Conservation (phyloP, 371 early-diverging fungal species). For the Dichotomocladium elegans region DNA sequence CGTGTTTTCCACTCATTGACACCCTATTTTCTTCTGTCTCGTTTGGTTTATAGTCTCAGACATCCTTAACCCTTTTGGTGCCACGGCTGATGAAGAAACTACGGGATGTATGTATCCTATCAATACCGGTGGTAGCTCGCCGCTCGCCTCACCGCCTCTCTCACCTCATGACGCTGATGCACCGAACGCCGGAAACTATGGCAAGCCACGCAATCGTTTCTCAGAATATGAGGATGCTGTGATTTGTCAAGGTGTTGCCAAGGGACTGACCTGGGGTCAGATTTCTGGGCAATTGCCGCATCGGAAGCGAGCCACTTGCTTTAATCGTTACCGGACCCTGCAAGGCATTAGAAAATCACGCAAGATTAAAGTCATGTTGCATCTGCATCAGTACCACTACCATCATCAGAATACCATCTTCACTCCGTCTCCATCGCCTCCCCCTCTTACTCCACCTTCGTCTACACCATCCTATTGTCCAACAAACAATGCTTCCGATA, state of each 20-base stretch:
- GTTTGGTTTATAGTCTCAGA: too few species aligned
- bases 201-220: slow-evolving; percentile 44
- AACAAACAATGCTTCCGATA: too few species aligned
- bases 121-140: too few species aligned
- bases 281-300: slow-evolving; percentile 38
- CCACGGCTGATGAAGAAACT: too few species aligned
- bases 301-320: slow-evolving; percentile 48
- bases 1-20: too few species aligned
- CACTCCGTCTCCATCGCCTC: slow-evolving; percentile 1
- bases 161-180: too few species aligned
- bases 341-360: slow-evolving; percentile 47
- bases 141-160: too few species aligned
- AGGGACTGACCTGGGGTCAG: slow-evolving; percentile 43
- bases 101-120: too few species aligned
- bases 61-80: too few species aligned
- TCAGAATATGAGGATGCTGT: slow-evolving; percentile 40
- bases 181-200: too few species aligned
- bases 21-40: too few species aligned
- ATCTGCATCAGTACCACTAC: slow-evolving; percentile 3
- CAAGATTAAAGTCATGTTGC: slow-evolving; percentile 10
- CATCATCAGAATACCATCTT: slow-evolving; percentile 3
- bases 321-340: slow-evolving; percentile 41
- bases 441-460: slow-evolving; percentile 8
- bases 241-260: slow-evolving; percentile 42
- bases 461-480: too few species aligned